phyloP scores from a whole-genome alignment of 495 filamentous ascomycete genomes.

The Recurvomyces mirabilis region DNA sequence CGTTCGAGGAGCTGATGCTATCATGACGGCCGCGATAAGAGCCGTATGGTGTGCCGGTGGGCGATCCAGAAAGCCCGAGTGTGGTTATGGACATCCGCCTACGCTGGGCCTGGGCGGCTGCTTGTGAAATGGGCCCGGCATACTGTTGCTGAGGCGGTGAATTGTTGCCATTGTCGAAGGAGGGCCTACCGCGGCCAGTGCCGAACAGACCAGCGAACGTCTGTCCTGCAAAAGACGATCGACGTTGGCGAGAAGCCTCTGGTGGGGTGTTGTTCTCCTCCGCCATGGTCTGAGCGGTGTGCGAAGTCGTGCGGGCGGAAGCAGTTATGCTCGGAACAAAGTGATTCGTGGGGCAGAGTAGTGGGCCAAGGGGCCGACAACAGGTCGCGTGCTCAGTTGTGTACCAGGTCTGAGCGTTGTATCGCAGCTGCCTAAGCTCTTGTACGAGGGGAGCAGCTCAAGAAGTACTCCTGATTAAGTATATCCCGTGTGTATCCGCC shows the following conservation, averaged over 20 bases:
- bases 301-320: too few species aligned
- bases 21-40: constrained; percentile 47
- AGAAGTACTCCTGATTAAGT: background rate
- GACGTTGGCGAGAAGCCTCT: constrained; percentile 24
- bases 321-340: too few species aligned
- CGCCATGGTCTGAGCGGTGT: too few species aligned
- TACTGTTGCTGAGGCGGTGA: constrained; percentile 32
- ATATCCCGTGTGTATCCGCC: background rate
- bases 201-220: constrained; percentile 32
- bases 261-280: constrained; percentile 23
- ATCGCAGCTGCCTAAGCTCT: constrained; percentile 2
- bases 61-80: constrained; percentile 71
- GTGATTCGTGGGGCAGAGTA: too few species aligned
- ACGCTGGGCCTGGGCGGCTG: constrained; percentile 52
- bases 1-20: constrained; percentile 58
- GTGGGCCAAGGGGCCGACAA: too few species aligned
- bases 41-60: constrained; percentile 47
- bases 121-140: constrained; percentile 55
- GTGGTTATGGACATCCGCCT: constrained; percentile 84
- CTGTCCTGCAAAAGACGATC: constrained; percentile 29
- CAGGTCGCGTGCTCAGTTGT: too few species aligned
- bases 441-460: constrained; percentile 4
- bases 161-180: background rate
- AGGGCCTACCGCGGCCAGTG: constrained; percentile 5
- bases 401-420: constrained; percentile 1